Evolutionary conservation across 345 rosid species (phyloP), one percentile per base, ranked within the genome.

Genomic region (Psidium guajava): DNA sequence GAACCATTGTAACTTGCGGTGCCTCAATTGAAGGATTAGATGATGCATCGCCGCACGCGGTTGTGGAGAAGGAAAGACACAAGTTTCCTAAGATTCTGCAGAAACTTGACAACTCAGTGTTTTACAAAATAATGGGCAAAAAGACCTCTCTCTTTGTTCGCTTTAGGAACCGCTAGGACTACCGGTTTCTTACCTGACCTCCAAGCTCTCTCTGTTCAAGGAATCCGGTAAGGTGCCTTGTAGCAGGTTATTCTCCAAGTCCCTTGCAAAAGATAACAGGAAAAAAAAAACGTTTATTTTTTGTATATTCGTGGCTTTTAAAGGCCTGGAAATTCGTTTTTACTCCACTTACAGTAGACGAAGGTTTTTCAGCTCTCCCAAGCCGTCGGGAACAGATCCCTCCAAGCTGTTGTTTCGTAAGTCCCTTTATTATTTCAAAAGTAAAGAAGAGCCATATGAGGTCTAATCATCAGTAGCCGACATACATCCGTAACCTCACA

Each of bases 241-340:
- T 64, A 96, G 92, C 86, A 92, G 92, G 88, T 96, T 96, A 86
- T 95, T 93, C 88, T 94, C 96, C 83, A 96, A 91, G 90, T 96
- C 94, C 91, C 99, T 96, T 83, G 55, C 54, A 40, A 82, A 54
- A 74, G 32, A 82, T 3, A 27, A 49, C 47, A 69, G 36, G n/a
- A n/a, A 18, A 42, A 42, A 32, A 69, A 69, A 69, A 32, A 1
- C 47, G 16, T 64, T 64, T 28, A 64, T 64, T 16, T 6, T 82
- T 51, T 27, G 57, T 54, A 51, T 11, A 27, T 27, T 15, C 27
- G 9, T 77, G 52, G 82, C n/a, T 82, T 44, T 3, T 9, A 28
- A 32, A 51, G 83, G 44, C 58, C 83, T 15, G 36, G 57, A 21
- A 52, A 51, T 13, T 22, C 22, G 9, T 28, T 82, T 52, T 36